Evolutionary conservation across 768 basidiomycete species (phyloP), one percentile per base, ranked within the genome.

Genomic region (Auriscalpium orientale): DNA sequence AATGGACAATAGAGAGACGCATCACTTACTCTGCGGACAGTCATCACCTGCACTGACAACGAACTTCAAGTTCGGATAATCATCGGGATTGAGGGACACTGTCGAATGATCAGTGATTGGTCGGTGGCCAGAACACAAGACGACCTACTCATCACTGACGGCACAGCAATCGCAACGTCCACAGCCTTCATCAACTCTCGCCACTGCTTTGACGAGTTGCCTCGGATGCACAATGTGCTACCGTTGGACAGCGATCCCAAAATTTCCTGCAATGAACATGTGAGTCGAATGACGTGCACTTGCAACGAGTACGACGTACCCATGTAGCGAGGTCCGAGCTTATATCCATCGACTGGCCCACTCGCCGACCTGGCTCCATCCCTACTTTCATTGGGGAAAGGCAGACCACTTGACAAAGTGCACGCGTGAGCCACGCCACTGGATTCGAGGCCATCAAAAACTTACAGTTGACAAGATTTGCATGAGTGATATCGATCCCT

Each of bases 281-380:
- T 11, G 8, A 15, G 20, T 40, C n/a, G 3, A 28, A 18, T 28
- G 40, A 43, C 6, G 4, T 13, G 18, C 40, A 43, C 15, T 43
- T 15, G 13, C 2, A 43, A 43, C 13, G 40, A 43, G 40, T 15
- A 43, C 28, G 33, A 22, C 65, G 37, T 49, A 68, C 80, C 83
- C 83, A 85, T 18, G 80, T 81, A 45, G 79, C 80, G 81, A 85
- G 83, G 60, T 85, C 83, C 63, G 84, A 85, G 4, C 82, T 78
- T 46, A 85, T 77, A 58, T 84, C 83, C 68, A 85, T 74, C 21
- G 84, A 68, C 61, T 84, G 82, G 8, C 81, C 75, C 20, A 84
- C 80, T 11, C 79, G 75, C 34, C 75, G 62, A 12, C 82, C 81
- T 1, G 80, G 79, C n/a, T 65, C 57, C 79, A 85, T 83, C 35